These are phyloP conservation scores for Phyllosticta capitalensis DNA, from an alignment of 2,329 filamentous ascomycete species.

Conservation along the genomic window DNA sequence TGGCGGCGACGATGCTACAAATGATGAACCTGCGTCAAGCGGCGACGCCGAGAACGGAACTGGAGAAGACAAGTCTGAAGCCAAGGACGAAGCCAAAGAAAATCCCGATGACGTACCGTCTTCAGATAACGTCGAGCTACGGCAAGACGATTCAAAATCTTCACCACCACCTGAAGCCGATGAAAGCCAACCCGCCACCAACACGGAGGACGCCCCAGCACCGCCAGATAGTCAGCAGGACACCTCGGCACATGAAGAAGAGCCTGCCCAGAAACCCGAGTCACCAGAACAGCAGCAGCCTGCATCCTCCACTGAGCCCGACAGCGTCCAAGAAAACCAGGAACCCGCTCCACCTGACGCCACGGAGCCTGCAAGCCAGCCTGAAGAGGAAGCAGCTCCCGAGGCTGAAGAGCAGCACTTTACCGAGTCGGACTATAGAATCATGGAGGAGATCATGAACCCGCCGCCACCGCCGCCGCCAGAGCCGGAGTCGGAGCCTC, in stretches of 20 bases:
- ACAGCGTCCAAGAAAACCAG: background rate
- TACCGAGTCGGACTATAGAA: background rate
- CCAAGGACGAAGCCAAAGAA: no score
- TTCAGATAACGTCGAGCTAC: no score
- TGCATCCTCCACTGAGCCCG: background rate
- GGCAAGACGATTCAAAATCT: no score
- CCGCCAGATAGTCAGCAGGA: no score
- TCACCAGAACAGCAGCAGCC: background rate
- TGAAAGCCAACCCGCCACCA: no score
- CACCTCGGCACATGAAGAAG: background rate
- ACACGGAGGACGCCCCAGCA: no score
- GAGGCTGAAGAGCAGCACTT: background rate
- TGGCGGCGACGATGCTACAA: no score
- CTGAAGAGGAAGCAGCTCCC: background rate
- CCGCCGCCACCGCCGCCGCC: background rate
- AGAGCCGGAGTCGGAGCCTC: background rate
- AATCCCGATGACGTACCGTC: no score
- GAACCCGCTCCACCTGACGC: background rate
- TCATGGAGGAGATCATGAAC: constrained; percentile 1
- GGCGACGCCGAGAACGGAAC: no score
- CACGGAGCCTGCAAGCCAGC: background rate
- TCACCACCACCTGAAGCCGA: no score
- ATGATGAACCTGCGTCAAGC: no score
- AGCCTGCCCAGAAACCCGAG: background rate
- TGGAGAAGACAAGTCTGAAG: no score